Base-by-base conservation (phyloP, 164 flowering plant species). In the Cinnamomum chago region DNA sequence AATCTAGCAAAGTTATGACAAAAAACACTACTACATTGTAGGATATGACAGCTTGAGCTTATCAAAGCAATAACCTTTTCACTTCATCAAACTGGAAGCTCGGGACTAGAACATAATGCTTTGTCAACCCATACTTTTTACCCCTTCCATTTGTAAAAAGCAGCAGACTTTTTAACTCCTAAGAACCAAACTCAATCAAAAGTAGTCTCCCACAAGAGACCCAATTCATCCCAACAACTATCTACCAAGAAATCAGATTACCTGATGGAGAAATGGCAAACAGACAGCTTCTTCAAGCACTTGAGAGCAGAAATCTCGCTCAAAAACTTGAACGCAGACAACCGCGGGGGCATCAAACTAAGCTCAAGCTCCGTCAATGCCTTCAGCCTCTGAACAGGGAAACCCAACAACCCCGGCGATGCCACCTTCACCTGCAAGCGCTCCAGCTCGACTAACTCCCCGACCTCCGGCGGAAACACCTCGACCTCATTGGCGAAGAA, bases 241-340 rank as follows among this genome's bases (percentile, higher is more conserved):
- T 55, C 60, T 5, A 14, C 20, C 18, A 40, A 55, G 60, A 17
- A 17, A 55, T 15, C 25, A 62, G 67, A 25, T 50, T 50, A 92
- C 99, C 98, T 85, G 22, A 95, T 92, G 3, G 94, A 86, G 79
- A 93, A 95, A 75, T 93, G 90, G 70, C 97, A 93, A 79, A 95
- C 88, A 55, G 95, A 88, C 65, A 95, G 92, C 83, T 80, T 90
- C 6, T 89, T 90, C 86, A 95, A 79, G 82, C 84, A 78, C 82
- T 82, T 87, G 66, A 95, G 88, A 50, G 82, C 85, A 2, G 92
- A 80, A 77, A 93, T 86, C 73, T 92, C 98, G 22, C 86, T 81
- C 79, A 92, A 77, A 7, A 92, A 18, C 0, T 89, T 85, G 72
- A 89, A 85, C 0, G 85, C 83, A 0, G 93, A 89, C 27, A 90